Percentiles rank a stretch among this genome's conserved stretches.
Evolutionary conservation across 805 yeast genomes (phyloP).

Genomic region (Millerago galiae): DNA sequence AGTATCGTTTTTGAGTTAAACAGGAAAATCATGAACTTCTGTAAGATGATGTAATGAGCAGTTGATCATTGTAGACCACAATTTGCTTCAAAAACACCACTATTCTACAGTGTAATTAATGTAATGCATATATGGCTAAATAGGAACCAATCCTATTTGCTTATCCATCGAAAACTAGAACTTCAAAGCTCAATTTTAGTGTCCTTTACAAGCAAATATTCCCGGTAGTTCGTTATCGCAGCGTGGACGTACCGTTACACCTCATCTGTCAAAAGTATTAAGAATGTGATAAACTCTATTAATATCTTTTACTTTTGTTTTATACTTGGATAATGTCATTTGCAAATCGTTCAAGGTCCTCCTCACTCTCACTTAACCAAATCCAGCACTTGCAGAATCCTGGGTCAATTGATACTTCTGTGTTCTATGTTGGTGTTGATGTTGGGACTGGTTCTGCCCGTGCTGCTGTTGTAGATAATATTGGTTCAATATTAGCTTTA

Average conservation of each 20-base stretch:
- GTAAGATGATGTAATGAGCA: neutral
- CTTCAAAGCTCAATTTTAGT: too few relatives aligned
- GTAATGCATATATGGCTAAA: too few relatives aligned
- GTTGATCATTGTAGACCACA: neutral
- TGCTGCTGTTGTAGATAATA: slow-evolving; percentile 82
- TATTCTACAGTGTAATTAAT: too few relatives aligned
- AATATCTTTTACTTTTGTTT: neutral
- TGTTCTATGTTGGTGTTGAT: slow-evolving; percentile 72
- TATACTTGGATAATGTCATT: slow-evolving; percentile 8
- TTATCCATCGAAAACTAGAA: too few relatives aligned
- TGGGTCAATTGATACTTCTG: slow-evolving; percentile 23
- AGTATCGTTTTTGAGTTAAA: too few relatives aligned
- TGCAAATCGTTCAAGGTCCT: slow-evolving; percentile 21
- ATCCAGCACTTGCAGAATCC: slow-evolving; percentile 22
- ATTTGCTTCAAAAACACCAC: too few relatives aligned
- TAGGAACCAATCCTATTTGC: too few relatives aligned
- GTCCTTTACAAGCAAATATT: too few relatives aligned
- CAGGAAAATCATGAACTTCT: neutral
- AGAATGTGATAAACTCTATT: neutral
- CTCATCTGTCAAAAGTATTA: too few relatives aligned
- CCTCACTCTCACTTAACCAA: slow-evolving; percentile 24
- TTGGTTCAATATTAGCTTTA: slow-evolving; percentile 74
- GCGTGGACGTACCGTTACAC: too few relatives aligned
- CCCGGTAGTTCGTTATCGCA: too few relatives aligned
- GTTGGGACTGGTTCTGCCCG: slow-evolving; percentile 98